phyloP scores from a whole-genome alignment of 352 stramenopile species.

The Pythium apleroticum region DNA sequence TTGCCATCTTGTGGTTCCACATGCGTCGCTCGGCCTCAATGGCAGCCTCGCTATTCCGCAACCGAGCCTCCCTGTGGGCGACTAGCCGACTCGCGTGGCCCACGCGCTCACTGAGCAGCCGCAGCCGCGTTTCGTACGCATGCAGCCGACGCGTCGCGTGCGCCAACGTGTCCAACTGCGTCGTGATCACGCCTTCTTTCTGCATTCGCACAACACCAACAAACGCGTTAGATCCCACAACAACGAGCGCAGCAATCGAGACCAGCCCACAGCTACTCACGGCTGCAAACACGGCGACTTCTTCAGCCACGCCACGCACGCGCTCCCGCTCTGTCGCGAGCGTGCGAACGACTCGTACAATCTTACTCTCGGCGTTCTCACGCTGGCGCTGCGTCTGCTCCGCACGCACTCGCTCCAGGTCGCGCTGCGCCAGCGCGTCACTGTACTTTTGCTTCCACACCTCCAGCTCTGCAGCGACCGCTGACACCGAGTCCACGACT shows the following conservation, averaged over 20 bases:
- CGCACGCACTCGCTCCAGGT: conserved; percentile 43
- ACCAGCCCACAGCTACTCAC: conserved; percentile 22
- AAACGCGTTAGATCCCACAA: background rate
- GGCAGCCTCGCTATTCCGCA: conserved; percentile 71
- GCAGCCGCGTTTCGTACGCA: conserved; percentile 42
- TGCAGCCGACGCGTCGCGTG: conserved; percentile 32
- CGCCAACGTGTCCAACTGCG: conserved; percentile 46
- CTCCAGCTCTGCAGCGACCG: conserved; percentile 33
- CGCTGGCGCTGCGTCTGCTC: conserved; percentile 32
- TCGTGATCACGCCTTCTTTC: conserved; percentile 43
- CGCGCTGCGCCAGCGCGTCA: conserved; percentile 62
- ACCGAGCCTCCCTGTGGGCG: conserved; percentile 46
- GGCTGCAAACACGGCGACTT: conserved; percentile 44
- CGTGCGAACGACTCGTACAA: conserved; percentile 45
- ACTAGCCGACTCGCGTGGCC: conserved; percentile 42
- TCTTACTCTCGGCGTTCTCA: conserved; percentile 38
- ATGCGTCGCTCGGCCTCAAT: conserved; percentile 41
- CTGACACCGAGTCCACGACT: background rate
- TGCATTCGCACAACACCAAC: conserved; percentile 5
- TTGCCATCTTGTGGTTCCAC: conserved; percentile 17
- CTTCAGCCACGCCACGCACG: conserved; percentile 41
- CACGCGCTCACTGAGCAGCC: conserved; percentile 40
- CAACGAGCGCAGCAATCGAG: background rate
- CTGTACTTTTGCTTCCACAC: conserved; percentile 51
- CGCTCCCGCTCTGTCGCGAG: conserved; percentile 50